Evolutionary conservation across 345 rosid genomes (phyloP).

Genomic region (Boechera divaricarpa): DNA sequence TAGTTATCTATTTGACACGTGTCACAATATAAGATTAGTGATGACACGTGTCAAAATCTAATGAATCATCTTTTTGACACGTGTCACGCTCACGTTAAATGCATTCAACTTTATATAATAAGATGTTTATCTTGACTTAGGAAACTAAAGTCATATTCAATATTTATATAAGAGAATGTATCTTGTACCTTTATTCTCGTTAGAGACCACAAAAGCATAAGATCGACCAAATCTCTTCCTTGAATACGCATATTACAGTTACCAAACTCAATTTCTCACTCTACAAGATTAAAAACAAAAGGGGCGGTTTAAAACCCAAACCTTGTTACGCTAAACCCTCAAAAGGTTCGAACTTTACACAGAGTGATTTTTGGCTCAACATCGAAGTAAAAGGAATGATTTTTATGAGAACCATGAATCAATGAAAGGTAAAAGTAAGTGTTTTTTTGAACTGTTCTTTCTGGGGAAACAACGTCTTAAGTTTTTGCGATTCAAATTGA

Average conservation of each 20-base stretch:
- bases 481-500: neutral
- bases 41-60: too few species aligned
- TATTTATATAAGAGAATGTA: too few species aligned
- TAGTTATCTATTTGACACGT: too few species aligned
- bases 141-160: too few species aligned
- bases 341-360: conserved; percentile 22
- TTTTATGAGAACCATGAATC: too few species aligned
- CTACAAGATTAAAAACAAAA: neutral
- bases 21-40: too few species aligned
- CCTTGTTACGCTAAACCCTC: neutral
- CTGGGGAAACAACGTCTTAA: neutral
- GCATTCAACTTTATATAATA: too few species aligned
- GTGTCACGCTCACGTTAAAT: too few species aligned
- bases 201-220: conserved; percentile 51
- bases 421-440: too few species aligned
- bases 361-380: neutral
- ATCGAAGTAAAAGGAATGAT: neutral
- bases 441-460: neutral
- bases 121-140: too few species aligned
- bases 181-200: too few species aligned
- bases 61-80: too few species aligned
- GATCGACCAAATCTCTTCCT: conserved; percentile 42
- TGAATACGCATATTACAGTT: conserved; percentile 15
- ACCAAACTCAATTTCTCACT: neutral
- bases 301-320: neutral